Percentiles rank a stretch among this genome's conserved stretches.
Evolutionary conservation across 225 moss, liverwort and hornwort genomes (phyloP).

Genomic region (Physcomitrellopsis africana): DNA sequence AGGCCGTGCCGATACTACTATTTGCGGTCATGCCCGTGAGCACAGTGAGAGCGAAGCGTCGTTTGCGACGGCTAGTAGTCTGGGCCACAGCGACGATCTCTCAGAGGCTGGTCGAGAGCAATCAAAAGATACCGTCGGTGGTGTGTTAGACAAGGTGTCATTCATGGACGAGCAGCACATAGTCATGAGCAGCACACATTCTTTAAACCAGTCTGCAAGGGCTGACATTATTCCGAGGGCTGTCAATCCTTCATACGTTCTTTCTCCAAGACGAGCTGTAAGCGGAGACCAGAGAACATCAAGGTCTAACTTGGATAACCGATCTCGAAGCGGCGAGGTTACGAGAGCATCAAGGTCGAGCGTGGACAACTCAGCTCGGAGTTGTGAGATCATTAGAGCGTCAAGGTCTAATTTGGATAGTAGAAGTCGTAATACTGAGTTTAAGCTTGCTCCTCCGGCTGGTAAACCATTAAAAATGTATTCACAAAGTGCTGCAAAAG

Average conservation of each 20-base stretch:
- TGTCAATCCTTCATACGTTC: not conserved
- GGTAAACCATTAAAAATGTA: too few species aligned
- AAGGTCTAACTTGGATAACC: slow-evolving; percentile 19
- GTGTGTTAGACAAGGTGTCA: not conserved
- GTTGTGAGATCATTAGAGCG: not conserved
- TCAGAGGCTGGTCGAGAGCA: slow-evolving; percentile 32
- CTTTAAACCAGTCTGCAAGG: not conserved
- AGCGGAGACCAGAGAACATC: slow-evolving; percentile 40
- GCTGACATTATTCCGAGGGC: not conserved
- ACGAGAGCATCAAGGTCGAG: slow-evolving; percentile 17
- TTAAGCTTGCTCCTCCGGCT: too few species aligned
- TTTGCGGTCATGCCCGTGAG: slow-evolving; percentile 23
- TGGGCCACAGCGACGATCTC: slow-evolving; percentile 25
- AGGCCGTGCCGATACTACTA: slow-evolving; percentile 22
- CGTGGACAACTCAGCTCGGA: not conserved
- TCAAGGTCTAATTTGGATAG: not conserved
- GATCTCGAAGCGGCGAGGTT: not conserved
- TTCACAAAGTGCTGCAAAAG: too few species aligned
- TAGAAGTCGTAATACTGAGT: too few species aligned
- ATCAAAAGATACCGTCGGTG: not conserved
- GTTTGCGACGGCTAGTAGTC: slow-evolving; percentile 33
- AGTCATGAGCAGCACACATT: slow-evolving; percentile 14
- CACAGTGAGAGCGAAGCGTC: slow-evolving; percentile 40
- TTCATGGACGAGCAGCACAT: slow-evolving; percentile 16
- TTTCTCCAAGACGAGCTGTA: slow-evolving; percentile 38